Percentiles rank a stretch among this genome's conserved stretches.
Evolutionary conservation across 176 grass and related monocot genomes (phyloP).

Genomic region (Avena insularis): DNA sequence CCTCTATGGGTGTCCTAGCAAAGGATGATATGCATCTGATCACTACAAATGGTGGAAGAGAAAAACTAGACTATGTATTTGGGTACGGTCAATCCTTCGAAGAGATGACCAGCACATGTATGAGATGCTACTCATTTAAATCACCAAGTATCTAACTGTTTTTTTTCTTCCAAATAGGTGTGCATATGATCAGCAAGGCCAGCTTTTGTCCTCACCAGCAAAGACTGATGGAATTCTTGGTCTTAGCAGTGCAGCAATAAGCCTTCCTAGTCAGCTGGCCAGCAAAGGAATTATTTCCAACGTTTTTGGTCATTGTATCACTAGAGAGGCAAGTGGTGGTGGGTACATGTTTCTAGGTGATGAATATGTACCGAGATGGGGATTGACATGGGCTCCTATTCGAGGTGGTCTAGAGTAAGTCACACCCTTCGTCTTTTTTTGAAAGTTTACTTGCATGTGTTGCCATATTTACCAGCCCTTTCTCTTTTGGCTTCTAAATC

Average conservation of each 20-base stretch:
- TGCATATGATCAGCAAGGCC: constrained; percentile 98
- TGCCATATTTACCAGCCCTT: neutral
- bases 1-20: constrained; percentile 93
- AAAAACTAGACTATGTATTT: constrained; percentile 87
- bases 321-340: constrained; percentile 66
- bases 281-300: constrained; percentile 90
- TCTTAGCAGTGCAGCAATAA: constrained; percentile 79
- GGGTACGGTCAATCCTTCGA: constrained; percentile 60
- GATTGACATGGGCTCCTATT: constrained; percentile 76
- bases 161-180: constrained; percentile 58
- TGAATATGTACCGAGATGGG: constrained; percentile 92
- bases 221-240: constrained; percentile 99
- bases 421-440: neutral
- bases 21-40: constrained; percentile 87
- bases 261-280: constrained; percentile 82
- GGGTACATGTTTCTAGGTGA: constrained; percentile 97
- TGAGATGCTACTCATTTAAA: constrained; percentile 16
- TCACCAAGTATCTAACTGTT: constrained; percentile 24
- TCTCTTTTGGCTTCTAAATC: constrained; percentile 15
- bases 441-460: constrained; percentile 13
- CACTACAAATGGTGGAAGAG: constrained; percentile 63
- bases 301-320: constrained; percentile 92
- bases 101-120: constrained; percentile 14
- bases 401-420: constrained; percentile 76
- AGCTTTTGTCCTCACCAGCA: constrained; percentile 87